Percentiles rank a stretch among this genome's conserved stretches.
Conservation (phyloP, 2,329 filamentous ascomycete genomes). For the Sarocladiaceae sp. region DNA sequence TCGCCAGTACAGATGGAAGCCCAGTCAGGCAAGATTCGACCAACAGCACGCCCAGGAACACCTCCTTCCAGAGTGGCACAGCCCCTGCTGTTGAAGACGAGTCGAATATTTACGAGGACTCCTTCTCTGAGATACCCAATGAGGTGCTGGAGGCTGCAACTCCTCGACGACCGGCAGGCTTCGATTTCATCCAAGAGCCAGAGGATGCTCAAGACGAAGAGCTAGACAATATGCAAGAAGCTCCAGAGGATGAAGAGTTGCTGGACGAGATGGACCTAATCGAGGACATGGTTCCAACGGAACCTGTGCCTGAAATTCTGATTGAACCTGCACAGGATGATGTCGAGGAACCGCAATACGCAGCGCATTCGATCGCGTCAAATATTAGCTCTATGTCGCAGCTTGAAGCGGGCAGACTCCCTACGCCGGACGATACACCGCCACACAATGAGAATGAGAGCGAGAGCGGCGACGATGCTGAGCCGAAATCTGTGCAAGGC, state of each 20-base stretch:
- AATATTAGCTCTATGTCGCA: constrained; percentile 28
- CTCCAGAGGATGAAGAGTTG: constrained; percentile 10
- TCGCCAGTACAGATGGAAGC: not conserved
- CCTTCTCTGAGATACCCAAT: constrained; percentile 54
- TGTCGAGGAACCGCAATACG: constrained; percentile 1
- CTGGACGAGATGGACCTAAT: constrained; percentile 3
- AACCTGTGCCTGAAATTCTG: not conserved
- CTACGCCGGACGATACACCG: constrained; percentile 50
- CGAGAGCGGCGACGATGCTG: constrained; percentile 14
- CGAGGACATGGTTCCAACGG: not conserved
- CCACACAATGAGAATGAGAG: constrained; percentile 28
- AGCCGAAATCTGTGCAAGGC: constrained; percentile 16
- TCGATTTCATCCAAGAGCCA: constrained; percentile 9
- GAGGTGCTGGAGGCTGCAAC: constrained; percentile 46
- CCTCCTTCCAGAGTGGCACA: not conserved
- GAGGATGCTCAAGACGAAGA: constrained; percentile 12
- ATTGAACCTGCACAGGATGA: not conserved
- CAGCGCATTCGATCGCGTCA: constrained; percentile 15
- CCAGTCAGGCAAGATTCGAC: not conserved
- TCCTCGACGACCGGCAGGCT: constrained; percentile 25
- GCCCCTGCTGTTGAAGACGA: constrained; percentile 22
- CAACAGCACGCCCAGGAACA: constrained; percentile 6
- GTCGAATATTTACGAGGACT: constrained; percentile 44
- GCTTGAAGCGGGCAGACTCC: constrained; percentile 40
- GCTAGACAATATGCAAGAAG: constrained; percentile 7